phyloP scores from a whole-genome alignment of 2,329 filamentous ascomycete genomes.

The Coniochaeta sp. region DNA sequence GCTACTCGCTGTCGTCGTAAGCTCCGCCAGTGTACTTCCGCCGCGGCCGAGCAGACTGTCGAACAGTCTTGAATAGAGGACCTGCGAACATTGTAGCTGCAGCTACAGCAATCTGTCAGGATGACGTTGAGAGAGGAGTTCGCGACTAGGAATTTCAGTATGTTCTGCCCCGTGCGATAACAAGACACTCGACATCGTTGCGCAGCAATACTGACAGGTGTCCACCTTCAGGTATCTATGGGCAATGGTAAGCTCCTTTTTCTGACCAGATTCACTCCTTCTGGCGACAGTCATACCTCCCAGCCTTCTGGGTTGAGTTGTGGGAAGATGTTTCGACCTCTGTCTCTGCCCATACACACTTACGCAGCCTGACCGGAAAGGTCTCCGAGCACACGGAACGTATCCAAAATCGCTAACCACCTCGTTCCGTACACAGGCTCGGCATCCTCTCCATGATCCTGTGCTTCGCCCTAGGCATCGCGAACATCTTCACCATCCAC shows the following conservation, averaged over 20 bases:
- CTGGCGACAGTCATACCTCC: neutral
- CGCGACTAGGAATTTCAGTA: constrained; percentile 68
- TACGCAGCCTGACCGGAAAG: neutral
- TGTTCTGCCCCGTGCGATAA: constrained; percentile 20
- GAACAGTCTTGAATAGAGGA: neutral
- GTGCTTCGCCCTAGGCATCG: constrained; percentile 62
- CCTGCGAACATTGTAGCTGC: neutral
- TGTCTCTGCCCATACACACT: too few species aligned
- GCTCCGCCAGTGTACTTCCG: neutral
- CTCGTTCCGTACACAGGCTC: constrained; percentile 41
- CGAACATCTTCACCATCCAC: constrained; percentile 55
- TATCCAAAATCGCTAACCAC: constrained; percentile 9
- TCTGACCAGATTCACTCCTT: neutral
- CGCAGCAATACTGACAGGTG: constrained; percentile 22
- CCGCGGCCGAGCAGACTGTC: neutral
- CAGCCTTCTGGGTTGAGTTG: neutral
- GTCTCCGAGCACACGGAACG: neutral
- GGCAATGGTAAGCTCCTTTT: constrained; percentile 57
- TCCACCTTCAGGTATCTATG: constrained; percentile 61
- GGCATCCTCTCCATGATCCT: constrained; percentile 65
- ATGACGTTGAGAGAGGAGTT: constrained; percentile 70
- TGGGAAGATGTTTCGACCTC: too few species aligned
- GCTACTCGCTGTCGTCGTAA: constrained; percentile 2
- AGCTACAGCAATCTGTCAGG: constrained; percentile 27
- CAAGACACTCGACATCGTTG: neutral